Base-by-base conservation (phyloP, 164 flowering plant species). In the Liriodendron chinense region DNA sequence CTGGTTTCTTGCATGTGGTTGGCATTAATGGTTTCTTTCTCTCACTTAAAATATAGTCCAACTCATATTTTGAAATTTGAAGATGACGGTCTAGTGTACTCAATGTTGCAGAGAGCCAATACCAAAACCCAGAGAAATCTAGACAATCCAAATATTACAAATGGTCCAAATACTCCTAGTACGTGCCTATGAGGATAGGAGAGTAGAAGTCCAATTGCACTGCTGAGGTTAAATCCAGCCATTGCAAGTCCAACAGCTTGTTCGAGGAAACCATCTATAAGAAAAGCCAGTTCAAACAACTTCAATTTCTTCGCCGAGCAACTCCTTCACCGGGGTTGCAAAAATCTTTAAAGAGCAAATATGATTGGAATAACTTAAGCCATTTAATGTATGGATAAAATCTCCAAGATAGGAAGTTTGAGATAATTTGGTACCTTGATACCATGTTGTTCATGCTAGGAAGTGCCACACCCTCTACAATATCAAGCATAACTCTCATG, bases 391-490 rank as follows among this genome's bases (percentile, higher is more conserved):
- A 47, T 18, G 13, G 57, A n/a, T 7, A 48, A 48, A 69, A 53
- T 25, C 53, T 47, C 67, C 25, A 66, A 7, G 49, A 66, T 20
- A 12, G 63, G 26, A 67, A 9, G 14, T 66, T 23, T 24, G 16
- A 69, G 73, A 70, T 57, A 66, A 14, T 49, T 9, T 10, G 65
- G 43, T 84, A 96, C 99, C 97, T 94, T 74, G 93, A 85, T 23
- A 96, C 86, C 97, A 96, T 92, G 82, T 92, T 90, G 89, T 96
- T 96, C 99, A 96, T 96, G 86, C 94, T 86, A 85, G 99, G 99
- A 86, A 96, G 97, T 70, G 97, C 98, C 47, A 94, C 99, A 9
- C 98, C 99, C 88, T 94, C 99, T 0, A 98, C 99, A 47, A 90
- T 49, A 23, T 98, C 99, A 77, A 94, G 94, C 81, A 88, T 75